Base-by-base conservation (phyloP, 1,284 basidiomycete genomes). In the Malassezia furfur region DNA sequence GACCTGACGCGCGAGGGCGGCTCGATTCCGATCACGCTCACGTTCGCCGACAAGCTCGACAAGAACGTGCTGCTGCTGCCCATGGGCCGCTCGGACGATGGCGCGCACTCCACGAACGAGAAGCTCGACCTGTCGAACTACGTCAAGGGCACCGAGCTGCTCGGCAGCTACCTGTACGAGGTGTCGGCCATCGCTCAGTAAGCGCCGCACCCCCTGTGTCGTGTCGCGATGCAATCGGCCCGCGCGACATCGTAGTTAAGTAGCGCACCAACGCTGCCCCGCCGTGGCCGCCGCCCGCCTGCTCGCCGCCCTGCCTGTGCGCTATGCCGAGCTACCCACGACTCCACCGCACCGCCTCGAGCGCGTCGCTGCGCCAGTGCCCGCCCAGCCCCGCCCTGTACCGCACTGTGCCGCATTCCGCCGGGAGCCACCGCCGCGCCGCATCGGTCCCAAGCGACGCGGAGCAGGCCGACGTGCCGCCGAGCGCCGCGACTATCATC, bases 1-100 rank as follows among this genome's bases (percentile, higher is more conserved):
- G 88, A 94, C 74, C 81, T 89, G 68, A 93, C 87, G 1, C 82
- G 90, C 47, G 93, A 98, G 77, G 93, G 94, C 55, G 91, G 93
- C 2, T 93, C 88, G 1, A 96, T 96, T 65, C 91, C 91, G 0
- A 89, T 96, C 46, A 94, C 91, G 6, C 81, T 98, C 56, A 94
- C 91, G 4, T 96, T 98, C 76, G 88, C 91, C 17, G 89, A 96
- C 35, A 55, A 60, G 37, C 56, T 70, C 39, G 46, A 65, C 52
- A 65, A 61, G 59, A 73, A 87, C 63, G 86, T 94, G 9, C 76
- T 91, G 39, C 78, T 96, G 22, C 79, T 96, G 49, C 91, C 91
- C 3, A 91, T 96, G 84, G 91, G 91, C 8, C 54, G 70, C 28
- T 62, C 63, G 38, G 70, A 74, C 54, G 91, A 98, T 68, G 91